Evolutionary conservation across 768 basidiomycete species (phyloP), one percentile per base, ranked within the genome.

Genomic region (Auricularia sp.): DNA sequence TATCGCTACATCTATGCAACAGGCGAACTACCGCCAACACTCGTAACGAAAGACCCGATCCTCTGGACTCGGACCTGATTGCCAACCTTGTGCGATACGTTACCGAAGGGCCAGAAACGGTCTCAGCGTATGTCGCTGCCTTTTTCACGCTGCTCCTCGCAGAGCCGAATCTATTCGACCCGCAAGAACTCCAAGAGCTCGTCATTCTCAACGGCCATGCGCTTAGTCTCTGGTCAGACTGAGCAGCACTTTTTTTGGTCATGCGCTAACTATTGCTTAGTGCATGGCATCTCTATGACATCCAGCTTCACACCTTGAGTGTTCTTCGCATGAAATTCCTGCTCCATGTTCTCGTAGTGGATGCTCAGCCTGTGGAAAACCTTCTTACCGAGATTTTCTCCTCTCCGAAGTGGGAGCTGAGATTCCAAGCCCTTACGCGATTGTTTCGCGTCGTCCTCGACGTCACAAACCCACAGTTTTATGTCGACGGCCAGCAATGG

Each of bases 161-260:
- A 44, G 81, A 86, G 51, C 81, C 86, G 2, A 79, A 83, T 1
- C 79, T 83, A 47, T 70, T 91, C 63, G 86, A 87, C 68, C 71
- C 83, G 1, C 81, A 87, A 67, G 89, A 89, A 73, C 78, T 87
- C 2, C 87, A 89, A 68, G 87, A 88, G 70, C 89, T 90, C 68
- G 80, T 90, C 36, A 71, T 89, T 36, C 80, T 82, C 59, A 88
- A 89, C 67, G 84, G 81, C 12, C 72, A 74, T 51, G 71, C 83
- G 18, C 74, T 91, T n/a, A 79, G 80, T 33, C 72, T 75, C 35
- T 88, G 87, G 89, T 90, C 70, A 65, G 79, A 62, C 29, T 39
- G 42, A 42, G 7, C 12, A 7, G 6, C 12, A 43, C 62, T 36
- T 33, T 53, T 42, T 64, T 34, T 54, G 36, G 61, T 35, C 29